Conservation (phyloP, 495 filamentous ascomycete genomes). For the Copromyces sp. region DNA sequence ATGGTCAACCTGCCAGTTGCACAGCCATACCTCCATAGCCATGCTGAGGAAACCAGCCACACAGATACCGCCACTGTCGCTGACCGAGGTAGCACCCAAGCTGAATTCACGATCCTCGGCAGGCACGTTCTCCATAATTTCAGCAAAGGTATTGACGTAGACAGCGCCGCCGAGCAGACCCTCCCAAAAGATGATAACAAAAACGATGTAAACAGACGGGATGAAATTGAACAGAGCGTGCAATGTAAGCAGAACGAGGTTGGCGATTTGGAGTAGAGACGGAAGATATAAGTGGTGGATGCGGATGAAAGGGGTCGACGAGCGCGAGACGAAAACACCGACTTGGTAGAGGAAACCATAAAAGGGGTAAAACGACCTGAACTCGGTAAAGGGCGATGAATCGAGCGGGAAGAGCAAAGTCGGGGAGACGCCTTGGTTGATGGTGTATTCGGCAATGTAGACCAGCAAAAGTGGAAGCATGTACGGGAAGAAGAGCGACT, state of each 20-base stretch:
- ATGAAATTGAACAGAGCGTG: slow-evolving; percentile 73
- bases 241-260: slow-evolving; percentile 60
- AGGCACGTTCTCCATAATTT: slow-evolving; percentile 72
- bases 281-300: slow-evolving; percentile 73
- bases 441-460: slow-evolving; percentile 91
- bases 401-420: slow-evolving; percentile 78
- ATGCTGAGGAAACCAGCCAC: slow-evolving; percentile 79
- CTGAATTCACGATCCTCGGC: slow-evolving; percentile 79
- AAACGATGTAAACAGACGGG: slow-evolving; percentile 73
- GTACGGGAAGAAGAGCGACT: slow-evolving; percentile 40
- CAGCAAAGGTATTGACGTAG: slow-evolving; percentile 92
- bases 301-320: slow-evolving; percentile 76
- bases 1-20: slow-evolving; percentile 65
- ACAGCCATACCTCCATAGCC: slow-evolving; percentile 73
- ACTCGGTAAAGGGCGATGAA: slow-evolving; percentile 64
- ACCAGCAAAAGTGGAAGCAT: slow-evolving; percentile 90
- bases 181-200: slow-evolving; percentile 87
- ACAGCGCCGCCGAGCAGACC: slow-evolving; percentile 82
- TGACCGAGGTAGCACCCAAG: slow-evolving; percentile 79
- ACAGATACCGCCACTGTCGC: slow-evolving; percentile 85
- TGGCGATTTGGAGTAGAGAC: slow-evolving; percentile 71
- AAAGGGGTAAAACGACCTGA: slow-evolving; percentile 80
- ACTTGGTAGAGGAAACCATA: slow-evolving; percentile 89
- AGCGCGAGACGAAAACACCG: slow-evolving; percentile 88
- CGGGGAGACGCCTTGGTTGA: slow-evolving; percentile 86